Base-by-base conservation (phyloP, 192 early-diverging fungal species). In the Tieghemiomyces parasiticus region DNA sequence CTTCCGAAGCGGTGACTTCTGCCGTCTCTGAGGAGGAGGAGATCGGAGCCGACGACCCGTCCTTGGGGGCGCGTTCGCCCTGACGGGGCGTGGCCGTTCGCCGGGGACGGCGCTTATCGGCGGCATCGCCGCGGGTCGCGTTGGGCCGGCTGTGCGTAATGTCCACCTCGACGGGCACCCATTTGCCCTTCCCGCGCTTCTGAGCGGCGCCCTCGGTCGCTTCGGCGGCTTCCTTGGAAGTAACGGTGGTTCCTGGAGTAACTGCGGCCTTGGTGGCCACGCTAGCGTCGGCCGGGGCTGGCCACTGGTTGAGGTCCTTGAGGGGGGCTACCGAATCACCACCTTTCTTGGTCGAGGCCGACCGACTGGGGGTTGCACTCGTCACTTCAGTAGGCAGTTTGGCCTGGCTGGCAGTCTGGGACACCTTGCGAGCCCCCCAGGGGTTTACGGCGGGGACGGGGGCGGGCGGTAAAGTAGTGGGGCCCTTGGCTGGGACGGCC, bases 351-450 rank as follows among this genome's bases (percentile, higher is more conserved):
- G 24, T 25, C 13, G 2, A 42, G 9, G 50, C 35, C 50, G 38
- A 52, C 35, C 55, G 22, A 47, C 29, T 48, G 14, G 16, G 24
- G 0, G 48, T 44, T 24, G 35, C 63, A 46, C 35, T 34, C 2
- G 28, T 25, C 32, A 3, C 19, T 13, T 10, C 28, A 31, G 28
- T 26, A 34, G 44, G 32, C 6, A 56, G 69, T 69, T 71, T 75
- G 71, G 67, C 32, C 45, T 70, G 65, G 24, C 61, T 60, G 30
- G 45, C 46, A 31, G 52, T 33, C 16, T 67, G n/a, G 24, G 42
- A 47, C 33, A 65, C 67, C 47, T 49, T 62, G 10, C 76, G 68
- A 8, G 75, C 76, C 59, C 74, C 77, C 81, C 81, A 83, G 35
- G 67, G 69, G 67, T 73, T 79, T 0, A 56, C 66, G 19, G 64